These are phyloP conservation scores for Suhomyces taliae DNA, from an alignment of 1,139 yeast genomes.

Conservation along the genomic window DNA sequence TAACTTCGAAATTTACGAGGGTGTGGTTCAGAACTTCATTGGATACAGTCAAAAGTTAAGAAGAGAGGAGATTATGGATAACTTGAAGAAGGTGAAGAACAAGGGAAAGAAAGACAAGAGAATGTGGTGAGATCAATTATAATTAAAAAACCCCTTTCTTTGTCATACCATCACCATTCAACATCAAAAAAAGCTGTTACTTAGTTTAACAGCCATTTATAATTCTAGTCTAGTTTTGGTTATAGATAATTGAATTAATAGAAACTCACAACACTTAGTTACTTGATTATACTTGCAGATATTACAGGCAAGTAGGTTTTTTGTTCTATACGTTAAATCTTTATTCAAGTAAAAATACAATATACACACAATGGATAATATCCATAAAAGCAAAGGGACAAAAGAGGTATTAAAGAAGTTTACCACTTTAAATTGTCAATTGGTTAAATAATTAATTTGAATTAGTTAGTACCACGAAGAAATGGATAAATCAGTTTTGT, in stretches of 20 bases:
- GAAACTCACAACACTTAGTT: neutral
- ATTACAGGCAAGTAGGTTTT: no score
- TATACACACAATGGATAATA: neutral
- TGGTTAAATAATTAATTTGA: no score
- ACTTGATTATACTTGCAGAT: neutral
- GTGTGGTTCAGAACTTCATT: constrained; percentile 68
- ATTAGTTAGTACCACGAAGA: no score
- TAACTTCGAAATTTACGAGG: constrained; percentile 65
- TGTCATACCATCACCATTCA: no score
- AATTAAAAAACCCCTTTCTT: no score
- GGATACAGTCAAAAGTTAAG: constrained; percentile 65
- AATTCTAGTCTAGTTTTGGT: no score
- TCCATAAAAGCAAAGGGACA: neutral
- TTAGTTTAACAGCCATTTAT: no score
- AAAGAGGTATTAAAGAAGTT: no score
- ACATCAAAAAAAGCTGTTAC: no score
- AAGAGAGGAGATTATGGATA: constrained; percentile 48
- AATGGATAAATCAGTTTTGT: constrained; percentile 11
- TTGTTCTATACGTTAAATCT: neutral
- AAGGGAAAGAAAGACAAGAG: constrained; percentile 10
- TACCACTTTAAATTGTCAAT: no score
- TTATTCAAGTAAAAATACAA: constrained; percentile 1
- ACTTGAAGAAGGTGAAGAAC: constrained; percentile 27
- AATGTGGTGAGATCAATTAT: constrained; percentile 4
- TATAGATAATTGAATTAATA: neutral